phyloP scores from a whole-genome alignment of 306 rosid genomes.

The Amphicarpaea edgeworthii region DNA sequence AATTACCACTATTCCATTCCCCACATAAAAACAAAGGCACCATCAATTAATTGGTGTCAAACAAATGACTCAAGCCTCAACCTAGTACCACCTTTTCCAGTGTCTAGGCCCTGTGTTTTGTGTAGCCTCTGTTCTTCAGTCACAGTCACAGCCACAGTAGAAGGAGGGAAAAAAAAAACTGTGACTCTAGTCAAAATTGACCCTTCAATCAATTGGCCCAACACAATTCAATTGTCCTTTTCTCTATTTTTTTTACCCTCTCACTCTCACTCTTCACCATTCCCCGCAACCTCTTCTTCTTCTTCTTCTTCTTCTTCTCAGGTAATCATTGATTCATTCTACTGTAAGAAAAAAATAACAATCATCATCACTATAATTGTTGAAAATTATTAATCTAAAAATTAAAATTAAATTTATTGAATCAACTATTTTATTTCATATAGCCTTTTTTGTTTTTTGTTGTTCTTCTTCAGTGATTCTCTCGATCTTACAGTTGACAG shows the following conservation, averaged over 20 bases:
- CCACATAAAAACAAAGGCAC: too few species aligned
- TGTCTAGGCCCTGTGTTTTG: too few species aligned
- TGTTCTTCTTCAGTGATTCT: neutral
- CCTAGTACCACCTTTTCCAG: too few species aligned
- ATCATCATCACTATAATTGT: too few species aligned
- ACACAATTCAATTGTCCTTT: too few species aligned
- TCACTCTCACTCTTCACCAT: neutral
- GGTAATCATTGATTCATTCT: neutral
- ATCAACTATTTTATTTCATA: neutral
- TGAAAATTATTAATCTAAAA: too few species aligned
- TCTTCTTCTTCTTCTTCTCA: neutral
- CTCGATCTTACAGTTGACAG: slow-evolving; percentile 37
- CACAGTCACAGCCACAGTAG: too few species aligned
- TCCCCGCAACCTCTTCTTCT: neutral
- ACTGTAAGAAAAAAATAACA: too few species aligned
- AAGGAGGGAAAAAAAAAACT: neutral
- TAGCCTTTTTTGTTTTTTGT: neutral
- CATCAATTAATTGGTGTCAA: too few species aligned
- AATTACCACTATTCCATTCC: too few species aligned
- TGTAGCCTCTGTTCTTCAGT: too few species aligned
- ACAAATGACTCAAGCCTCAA: too few species aligned
- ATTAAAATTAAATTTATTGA: neutral
- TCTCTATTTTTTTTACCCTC: neutral
- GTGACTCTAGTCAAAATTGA: slow-evolving; percentile 47
- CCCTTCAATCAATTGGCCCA: slow-evolving; percentile 3